Evolutionary conservation across 768 basidiomycete species (phyloP).

Genomic region (Russula olivacea): DNA sequence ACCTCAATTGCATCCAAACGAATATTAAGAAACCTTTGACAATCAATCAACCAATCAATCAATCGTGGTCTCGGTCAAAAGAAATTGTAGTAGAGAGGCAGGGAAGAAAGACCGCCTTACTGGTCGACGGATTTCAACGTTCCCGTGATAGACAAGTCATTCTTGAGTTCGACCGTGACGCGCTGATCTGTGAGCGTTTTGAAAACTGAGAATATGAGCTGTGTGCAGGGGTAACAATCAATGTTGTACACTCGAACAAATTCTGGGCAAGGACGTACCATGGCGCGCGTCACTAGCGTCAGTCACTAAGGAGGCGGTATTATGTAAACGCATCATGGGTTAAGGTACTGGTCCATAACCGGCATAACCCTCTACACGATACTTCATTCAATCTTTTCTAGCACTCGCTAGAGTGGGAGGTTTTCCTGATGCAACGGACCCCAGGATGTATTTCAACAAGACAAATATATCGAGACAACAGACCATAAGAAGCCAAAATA

Average conservation of each 20-base stretch:
- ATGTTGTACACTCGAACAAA: background rate
- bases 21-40: constrained; percentile 83
- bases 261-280: constrained; percentile 8
- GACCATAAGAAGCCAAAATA: too few species aligned
- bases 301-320: background rate
- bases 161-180: constrained; percentile 97
- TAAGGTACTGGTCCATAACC: too few species aligned
- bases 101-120: constrained; percentile 42
- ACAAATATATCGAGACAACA: too few species aligned
- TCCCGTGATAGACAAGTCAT: constrained; percentile 95
- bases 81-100: background rate
- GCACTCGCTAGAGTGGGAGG: too few species aligned
- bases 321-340: constrained; percentile 1
- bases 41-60: background rate
- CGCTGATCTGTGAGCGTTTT: constrained; percentile 97
- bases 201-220: constrained; percentile 98
- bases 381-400: too few species aligned
- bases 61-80: background rate
- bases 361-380: too few species aligned
- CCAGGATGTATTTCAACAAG: too few species aligned
- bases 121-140: constrained; percentile 97
- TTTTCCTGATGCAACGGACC: too few species aligned
- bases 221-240: background rate
- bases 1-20: constrained; percentile 91
- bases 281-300: constrained; percentile 6